Conservation (phyloP, 1,284 basidiomycete genomes). For the Violaceomyces palustris region DNA sequence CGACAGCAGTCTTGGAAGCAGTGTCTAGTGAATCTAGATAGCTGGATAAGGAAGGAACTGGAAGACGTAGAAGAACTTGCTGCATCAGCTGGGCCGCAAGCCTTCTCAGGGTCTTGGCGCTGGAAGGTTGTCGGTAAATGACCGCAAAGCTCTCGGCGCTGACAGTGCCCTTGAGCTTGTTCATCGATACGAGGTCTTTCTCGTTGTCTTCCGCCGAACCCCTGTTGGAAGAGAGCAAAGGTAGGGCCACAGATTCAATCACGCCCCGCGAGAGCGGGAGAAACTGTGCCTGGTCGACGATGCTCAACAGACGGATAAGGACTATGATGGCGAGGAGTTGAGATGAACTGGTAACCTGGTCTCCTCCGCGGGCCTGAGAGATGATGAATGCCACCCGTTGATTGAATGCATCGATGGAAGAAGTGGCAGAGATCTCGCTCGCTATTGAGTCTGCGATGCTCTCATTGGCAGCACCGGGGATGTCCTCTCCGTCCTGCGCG, state of each 20-base stretch:
- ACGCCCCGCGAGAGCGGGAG: constrained; percentile 6
- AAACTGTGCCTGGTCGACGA: constrained; percentile 4
- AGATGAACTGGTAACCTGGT: background rate
- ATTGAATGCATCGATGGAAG: no score
- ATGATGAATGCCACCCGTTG: no score
- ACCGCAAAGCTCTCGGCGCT: background rate
- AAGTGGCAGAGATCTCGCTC: no score
- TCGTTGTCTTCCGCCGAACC: no score
- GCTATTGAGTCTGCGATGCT: no score
- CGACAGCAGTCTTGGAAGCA: background rate
- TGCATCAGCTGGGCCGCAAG: background rate
- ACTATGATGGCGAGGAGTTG: constrained; percentile 10
- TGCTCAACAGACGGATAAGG: constrained; percentile 9
- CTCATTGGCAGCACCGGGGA: no score
- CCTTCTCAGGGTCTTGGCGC: background rate
- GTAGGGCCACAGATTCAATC: constrained; percentile 6
- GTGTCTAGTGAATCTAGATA: background rate
- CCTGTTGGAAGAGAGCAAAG: constrained; percentile 3
- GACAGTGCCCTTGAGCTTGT: background rate
- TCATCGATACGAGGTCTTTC: no score
- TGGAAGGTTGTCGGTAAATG: background rate
- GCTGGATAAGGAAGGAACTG: background rate
- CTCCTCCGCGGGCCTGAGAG: no score
- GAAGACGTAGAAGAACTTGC: background rate
- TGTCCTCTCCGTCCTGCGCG: no score